These are phyloP conservation scores for Fusarium bactridioides DNA, from an alignment of 2,329 filamentous ascomycete genomes.

Conservation along the genomic window DNA sequence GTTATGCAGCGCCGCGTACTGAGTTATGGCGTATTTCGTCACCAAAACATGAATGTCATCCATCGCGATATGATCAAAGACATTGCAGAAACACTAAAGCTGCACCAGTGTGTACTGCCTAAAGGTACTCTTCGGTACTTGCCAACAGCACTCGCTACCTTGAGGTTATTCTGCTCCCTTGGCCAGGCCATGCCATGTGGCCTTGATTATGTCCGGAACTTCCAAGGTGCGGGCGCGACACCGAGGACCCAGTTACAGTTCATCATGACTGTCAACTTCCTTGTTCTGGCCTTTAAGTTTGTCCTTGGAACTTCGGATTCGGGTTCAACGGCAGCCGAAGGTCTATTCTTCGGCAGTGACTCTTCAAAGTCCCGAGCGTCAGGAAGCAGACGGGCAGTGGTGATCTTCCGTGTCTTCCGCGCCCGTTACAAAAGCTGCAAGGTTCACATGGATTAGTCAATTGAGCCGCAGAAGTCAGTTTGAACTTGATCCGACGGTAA, in stretches of 20 bases:
- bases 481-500: neutral
- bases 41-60: slow-evolving; percentile 1
- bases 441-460: neutral
- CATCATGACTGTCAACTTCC: neutral
- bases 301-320: slow-evolving; percentile 5
- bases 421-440: neutral
- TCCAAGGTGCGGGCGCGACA: slow-evolving; percentile 3
- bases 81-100: neutral
- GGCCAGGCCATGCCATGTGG: neutral
- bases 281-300: neutral
- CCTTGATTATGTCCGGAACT: neutral
- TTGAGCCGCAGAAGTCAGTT: slow-evolving; percentile 1
- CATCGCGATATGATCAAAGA: slow-evolving; percentile 2
- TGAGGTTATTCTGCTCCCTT: slow-evolving; percentile 1
- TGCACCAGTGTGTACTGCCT: neutral
- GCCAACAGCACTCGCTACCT: neutral
- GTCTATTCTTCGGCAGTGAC: neutral
- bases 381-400: neutral
- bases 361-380: neutral
- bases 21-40: slow-evolving; percentile 3
- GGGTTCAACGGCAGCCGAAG: neutral
- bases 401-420: slow-evolving; percentile 17
- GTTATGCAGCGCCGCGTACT: neutral
- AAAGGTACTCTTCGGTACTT: neutral
- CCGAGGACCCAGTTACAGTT: neutral